phyloP scores from a whole-genome alignment of 805 yeast species.

The Wickerhamomyces rabaulensis region DNA sequence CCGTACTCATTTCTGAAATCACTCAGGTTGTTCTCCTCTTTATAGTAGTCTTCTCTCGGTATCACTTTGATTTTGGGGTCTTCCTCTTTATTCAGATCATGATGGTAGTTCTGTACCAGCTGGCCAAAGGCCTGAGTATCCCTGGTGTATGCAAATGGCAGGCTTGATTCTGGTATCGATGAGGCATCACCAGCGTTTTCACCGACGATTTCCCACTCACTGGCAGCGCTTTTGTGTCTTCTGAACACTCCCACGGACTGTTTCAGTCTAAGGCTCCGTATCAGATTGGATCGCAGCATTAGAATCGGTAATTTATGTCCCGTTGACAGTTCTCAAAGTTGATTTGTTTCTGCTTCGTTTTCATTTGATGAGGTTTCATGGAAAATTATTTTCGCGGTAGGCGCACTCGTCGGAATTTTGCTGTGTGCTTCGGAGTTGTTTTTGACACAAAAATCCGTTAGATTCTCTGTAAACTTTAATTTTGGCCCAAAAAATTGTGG shows the following conservation, averaged over 20 bases:
- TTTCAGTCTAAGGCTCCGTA: not conserved
- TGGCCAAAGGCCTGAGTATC: conserved; percentile 39
- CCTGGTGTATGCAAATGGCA: conserved; percentile 31
- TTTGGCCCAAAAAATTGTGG: too few relatives aligned
- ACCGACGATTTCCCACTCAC: not conserved
- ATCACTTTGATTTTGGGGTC: conserved; percentile 29
- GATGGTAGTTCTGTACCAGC: conserved; percentile 32
- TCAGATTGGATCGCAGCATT: not conserved
- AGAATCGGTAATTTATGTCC: not conserved
- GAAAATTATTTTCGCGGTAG: not conserved
- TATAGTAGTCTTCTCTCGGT: conserved; percentile 29
- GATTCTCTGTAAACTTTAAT: too few relatives aligned
- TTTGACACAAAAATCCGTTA: too few relatives aligned
- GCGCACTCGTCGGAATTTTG: not conserved
- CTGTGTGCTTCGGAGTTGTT: not conserved
- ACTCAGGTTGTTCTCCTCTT: conserved; percentile 22
- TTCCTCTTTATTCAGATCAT: conserved; percentile 28
- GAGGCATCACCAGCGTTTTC: not conserved
- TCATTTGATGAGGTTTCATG: not conserved
- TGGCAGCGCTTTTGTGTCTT: not conserved
- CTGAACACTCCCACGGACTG: not conserved
- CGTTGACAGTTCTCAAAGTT: too few relatives aligned
- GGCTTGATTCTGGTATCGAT: not conserved
- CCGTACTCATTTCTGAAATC: conserved; percentile 26
- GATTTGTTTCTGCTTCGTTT: not conserved